Evolutionary conservation across 176 grass and related monocot species (phyloP), one percentile per base, ranked within the genome.

Genomic region (Eremochloa ophiuroides): DNA sequence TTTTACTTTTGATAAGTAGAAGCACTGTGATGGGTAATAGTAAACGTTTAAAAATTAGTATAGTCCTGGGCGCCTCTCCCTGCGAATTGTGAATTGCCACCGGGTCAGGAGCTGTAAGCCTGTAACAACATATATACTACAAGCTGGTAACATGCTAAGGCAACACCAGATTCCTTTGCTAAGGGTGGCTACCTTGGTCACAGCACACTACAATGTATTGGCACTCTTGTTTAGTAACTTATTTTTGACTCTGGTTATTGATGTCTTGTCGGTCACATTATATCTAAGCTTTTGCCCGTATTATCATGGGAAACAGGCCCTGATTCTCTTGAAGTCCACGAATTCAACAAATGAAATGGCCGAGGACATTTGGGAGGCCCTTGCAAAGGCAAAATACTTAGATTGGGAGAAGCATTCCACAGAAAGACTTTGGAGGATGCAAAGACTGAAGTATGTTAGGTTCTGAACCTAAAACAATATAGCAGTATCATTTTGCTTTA

Each of bases 351-450:
- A 73, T 42, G 58, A 82, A 46, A 86, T 92, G 83, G 73, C 56
- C 3, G 83, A 97, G 43, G 94, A 94, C 76, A 76, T 97, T 28
- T 97, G 89, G 91, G 80, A 91, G 73, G 68, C 84, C 73, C 89
- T 97, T 80, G 73, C 85, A 3, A 89, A 97, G 85, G 94, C 94
- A 17, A 97, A 97, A 38, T 94, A 94, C 48, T 50, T 71, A 18
- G 79, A 94, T 58, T 94, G 94, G 94, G 94, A 94, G 80, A 81
- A 80, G 33, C 80, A 86, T 56, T 94, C 94, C 61, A 90, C 73
- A 37, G 40, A 90, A 73, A 73, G 58, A 20, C 63, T 86, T 62
- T 97, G 84, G 69, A 94, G 66, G 76, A 72, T 94, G 69, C 89
- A 90, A 63, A 92, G 39, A 71, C 62, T 97, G 73, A 97, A 92